Base-by-base conservation (phyloP, 2,329 filamentous ascomycete genomes). In the Apiospora kogelbergensis region DNA sequence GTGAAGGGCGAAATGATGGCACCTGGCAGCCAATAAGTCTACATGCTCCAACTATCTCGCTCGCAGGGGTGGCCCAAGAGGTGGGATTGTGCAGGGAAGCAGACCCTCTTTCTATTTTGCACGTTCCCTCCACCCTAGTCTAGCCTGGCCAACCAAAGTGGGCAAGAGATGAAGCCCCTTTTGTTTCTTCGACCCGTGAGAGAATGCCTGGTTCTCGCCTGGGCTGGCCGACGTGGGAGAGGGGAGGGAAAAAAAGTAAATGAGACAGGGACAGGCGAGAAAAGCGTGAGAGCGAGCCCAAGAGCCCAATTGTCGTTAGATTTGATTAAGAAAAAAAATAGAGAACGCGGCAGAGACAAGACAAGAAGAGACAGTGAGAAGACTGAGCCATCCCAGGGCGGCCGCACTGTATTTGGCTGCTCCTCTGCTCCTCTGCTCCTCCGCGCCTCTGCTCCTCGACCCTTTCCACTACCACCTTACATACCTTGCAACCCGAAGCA, bases 91-190 rank as follows among this genome's bases (percentile, higher is more conserved):
- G 30, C 53, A 60, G 53, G 53, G 53, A 22, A 60, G 53, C 11
- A 60, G 53, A 60, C 53, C 53, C 53, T 60, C 53, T 60, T 60
- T 60, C 53, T 60, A 60, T 60, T 60, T 60, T 60, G 53, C 53
- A 60, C n/a, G 26, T 60, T 37, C 53, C 53, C 53, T 60, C 53
- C 17, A 60, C 53, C 53, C 53, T 60, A 30, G 53, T 37, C 53
- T 60, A 60, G 53, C 53, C 53, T 60, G 53, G 30, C 53, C 53
- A 60, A 60, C 53, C 53, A 60, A 60, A 37, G 53, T 60, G 53
- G 53, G 53, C 53, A 20, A 60, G 53, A 60, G 53, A 60, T 60
- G 53, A 60, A 60, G 53, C 53, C 53, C 53, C 53, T 60, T 60
- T 60, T 60, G 53, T 60, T 60, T 60, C 53, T 60, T 37, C 17